These are phyloP conservation scores for Spathaspora hagerdaliae DNA, from an alignment of 805 yeast species.

Conservation along the genomic window DNA sequence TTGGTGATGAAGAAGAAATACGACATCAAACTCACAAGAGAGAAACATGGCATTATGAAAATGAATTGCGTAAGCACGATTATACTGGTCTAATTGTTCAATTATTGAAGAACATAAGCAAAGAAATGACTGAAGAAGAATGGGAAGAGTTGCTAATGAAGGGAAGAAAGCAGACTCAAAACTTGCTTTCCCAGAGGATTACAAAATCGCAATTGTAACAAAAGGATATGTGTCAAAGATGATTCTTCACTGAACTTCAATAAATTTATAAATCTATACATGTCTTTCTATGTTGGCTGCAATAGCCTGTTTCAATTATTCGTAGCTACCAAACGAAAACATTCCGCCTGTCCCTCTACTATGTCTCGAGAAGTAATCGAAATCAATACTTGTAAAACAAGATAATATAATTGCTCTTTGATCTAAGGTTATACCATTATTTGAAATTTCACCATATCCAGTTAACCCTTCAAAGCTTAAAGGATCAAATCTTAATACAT, in stretches of 20 bases:
- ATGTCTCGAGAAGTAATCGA: slow-evolving; percentile 95
- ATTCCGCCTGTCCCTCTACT: slow-evolving; percentile 38
- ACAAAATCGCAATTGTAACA: not conserved
- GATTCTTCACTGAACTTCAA: not conserved
- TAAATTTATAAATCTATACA: not conserved
- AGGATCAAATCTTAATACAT: slow-evolving; percentile 80
- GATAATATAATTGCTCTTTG: slow-evolving; percentile 85
- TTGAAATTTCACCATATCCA: slow-evolving; percentile 34
- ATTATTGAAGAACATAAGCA: slow-evolving; percentile 40
- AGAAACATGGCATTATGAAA: slow-evolving; percentile 50
- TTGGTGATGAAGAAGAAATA: slow-evolving; percentile 38
- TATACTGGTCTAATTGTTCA: slow-evolving; percentile 48
- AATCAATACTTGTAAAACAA: slow-evolving; percentile 88
- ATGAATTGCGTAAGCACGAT: slow-evolving; percentile 50
- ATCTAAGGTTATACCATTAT: slow-evolving; percentile 60
- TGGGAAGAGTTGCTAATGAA: slow-evolving; percentile 27
- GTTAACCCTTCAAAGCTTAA: slow-evolving; percentile 58
- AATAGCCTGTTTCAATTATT: slow-evolving; percentile 1
- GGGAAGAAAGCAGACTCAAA: slow-evolving; percentile 18
- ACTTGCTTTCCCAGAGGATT: not conserved
- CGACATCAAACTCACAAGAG: slow-evolving; percentile 45
- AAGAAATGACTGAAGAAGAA: slow-evolving; percentile 30
- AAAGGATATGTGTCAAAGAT: not conserved
- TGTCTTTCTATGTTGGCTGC: too few species aligned
- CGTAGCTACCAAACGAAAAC: slow-evolving; percentile 13